phyloP scores from a whole-genome alignment of 768 basidiomycete species.

The Termitomyces sp. region DNA sequence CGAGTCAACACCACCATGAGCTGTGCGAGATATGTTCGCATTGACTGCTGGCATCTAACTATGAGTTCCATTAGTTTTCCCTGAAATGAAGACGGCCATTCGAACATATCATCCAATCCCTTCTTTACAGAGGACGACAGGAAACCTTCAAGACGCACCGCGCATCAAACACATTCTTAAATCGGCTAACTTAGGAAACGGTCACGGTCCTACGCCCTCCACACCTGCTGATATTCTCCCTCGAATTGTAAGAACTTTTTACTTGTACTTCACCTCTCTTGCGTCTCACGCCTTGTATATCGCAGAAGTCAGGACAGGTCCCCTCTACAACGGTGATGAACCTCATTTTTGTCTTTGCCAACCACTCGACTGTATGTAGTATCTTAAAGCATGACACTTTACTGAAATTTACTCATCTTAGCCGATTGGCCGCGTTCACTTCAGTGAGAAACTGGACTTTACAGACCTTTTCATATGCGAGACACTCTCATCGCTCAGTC shows the following conservation, averaged over 20 bases:
- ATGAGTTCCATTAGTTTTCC: conserved; percentile 48
- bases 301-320: conserved; percentile 38
- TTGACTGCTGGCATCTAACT: conserved; percentile 4
- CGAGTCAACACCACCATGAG: conserved; percentile 81
- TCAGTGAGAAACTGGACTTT: conserved; percentile 69
- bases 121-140: conserved; percentile 59
- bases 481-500: conserved; percentile 67
- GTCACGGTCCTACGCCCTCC: conserved; percentile 40
- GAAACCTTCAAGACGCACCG: conserved; percentile 74
- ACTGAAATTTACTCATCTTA: conserved; percentile 30
- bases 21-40: conserved; percentile 41
- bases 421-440: conserved; percentile 60
- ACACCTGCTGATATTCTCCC: conserved; percentile 54
- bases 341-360: conserved; percentile 63
- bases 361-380: conserved; percentile 45
- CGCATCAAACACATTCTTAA: conserved; percentile 75
- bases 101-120: conserved; percentile 79
- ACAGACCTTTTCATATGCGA: conserved; percentile 76
- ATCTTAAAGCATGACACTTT: conserved; percentile 13
- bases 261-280: not conserved
- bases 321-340: conserved; percentile 73
- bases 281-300: not conserved
- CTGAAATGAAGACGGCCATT: conserved; percentile 74
- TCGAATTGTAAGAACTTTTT: conserved; percentile 38
- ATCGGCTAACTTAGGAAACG: conserved; percentile 44